Conservation (phyloP, 192 early-diverging fungal species). For the Chytriomyces sp. region DNA sequence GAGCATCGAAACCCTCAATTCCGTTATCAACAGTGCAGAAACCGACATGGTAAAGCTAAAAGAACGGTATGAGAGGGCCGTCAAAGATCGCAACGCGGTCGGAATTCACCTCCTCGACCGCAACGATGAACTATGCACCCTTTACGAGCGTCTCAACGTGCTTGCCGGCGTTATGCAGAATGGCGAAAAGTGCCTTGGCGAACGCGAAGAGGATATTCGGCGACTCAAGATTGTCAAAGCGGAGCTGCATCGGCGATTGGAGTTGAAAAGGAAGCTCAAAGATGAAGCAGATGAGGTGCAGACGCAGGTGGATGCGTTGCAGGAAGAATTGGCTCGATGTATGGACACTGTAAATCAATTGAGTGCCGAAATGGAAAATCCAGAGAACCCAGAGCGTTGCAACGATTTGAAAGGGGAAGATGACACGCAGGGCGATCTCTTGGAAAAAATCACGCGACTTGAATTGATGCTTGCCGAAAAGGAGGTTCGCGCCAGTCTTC, state of each 20-base stretch:
- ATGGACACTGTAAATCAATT: constrained; percentile 39
- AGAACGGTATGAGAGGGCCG: constrained; percentile 49
- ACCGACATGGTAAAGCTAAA: constrained; percentile 54
- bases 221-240: constrained; percentile 44
- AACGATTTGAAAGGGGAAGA: constrained; percentile 56
- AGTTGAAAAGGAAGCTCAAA: constrained; percentile 41
- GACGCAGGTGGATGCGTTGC: constrained; percentile 19
- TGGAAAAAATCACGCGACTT: constrained; percentile 52
- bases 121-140: constrained; percentile 64
- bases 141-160: constrained; percentile 60
- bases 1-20: constrained; percentile 60
- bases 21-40: constrained; percentile 56
- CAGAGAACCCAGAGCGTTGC: constrained; percentile 46
- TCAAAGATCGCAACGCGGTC: constrained; percentile 54
- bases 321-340: constrained; percentile 27
- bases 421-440: constrained; percentile 49
- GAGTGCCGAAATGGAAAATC: constrained; percentile 51
- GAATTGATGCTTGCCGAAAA: constrained; percentile 60
- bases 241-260: constrained; percentile 46
- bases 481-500: constrained; percentile 41
- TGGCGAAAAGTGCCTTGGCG: constrained; percentile 43
- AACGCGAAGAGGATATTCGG: constrained; percentile 46
- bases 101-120: constrained; percentile 61
- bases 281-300: constrained; percentile 36
- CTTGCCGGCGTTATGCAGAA: constrained; percentile 42